These are phyloP conservation scores for Calocybe gangraenosa DNA, from an alignment of 768 basidiomycete species.

Conservation along the genomic window DNA sequence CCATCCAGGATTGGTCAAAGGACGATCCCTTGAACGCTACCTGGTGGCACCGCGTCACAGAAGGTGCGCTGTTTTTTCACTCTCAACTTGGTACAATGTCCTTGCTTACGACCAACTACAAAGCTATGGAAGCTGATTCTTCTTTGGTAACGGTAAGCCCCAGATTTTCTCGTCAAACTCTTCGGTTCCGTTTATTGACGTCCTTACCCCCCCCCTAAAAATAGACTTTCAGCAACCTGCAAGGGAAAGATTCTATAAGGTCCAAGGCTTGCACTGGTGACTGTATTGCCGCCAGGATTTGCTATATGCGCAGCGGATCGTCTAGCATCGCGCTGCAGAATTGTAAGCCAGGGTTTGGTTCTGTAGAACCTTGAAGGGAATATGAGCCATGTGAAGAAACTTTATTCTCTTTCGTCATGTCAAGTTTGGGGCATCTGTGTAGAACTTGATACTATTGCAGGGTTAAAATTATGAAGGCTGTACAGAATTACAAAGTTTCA, in stretches of 20 bases:
- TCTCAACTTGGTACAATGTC: too few species aligned
- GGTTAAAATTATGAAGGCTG: too few species aligned
- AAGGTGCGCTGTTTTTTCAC: too few species aligned
- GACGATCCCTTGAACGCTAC: conserved; percentile 75
- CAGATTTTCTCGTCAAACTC: neutral
- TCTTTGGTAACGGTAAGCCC: conserved; percentile 54
- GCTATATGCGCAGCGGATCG: conserved; percentile 75
- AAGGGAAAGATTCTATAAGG: conserved; percentile 64
- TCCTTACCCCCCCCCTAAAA: conserved; percentile 1
- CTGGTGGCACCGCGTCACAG: conserved; percentile 80
- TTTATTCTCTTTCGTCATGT: too few species aligned
- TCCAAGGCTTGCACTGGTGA: conserved; percentile 53
- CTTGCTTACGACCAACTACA: too few species aligned
- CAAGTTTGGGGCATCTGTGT: too few species aligned
- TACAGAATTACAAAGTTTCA: too few species aligned
- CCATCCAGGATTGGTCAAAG: conserved; percentile 52
- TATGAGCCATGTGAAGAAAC: too few species aligned
- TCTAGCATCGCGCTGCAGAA: conserved; percentile 55
- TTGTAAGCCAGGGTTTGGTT: conserved; percentile 61
- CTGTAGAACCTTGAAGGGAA: conserved; percentile 33
- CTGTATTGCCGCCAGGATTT: conserved; percentile 64
- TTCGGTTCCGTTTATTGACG: too few species aligned
- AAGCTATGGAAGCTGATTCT: conserved; percentile 58
- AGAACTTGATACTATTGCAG: too few species aligned
- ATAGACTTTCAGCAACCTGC: conserved; percentile 68